A percentile compares a stretch with the other conserved stretches of the same genome.
Conservation (phyloP, 140 eudicot genomes). For the Artemisia princeps region DNA sequence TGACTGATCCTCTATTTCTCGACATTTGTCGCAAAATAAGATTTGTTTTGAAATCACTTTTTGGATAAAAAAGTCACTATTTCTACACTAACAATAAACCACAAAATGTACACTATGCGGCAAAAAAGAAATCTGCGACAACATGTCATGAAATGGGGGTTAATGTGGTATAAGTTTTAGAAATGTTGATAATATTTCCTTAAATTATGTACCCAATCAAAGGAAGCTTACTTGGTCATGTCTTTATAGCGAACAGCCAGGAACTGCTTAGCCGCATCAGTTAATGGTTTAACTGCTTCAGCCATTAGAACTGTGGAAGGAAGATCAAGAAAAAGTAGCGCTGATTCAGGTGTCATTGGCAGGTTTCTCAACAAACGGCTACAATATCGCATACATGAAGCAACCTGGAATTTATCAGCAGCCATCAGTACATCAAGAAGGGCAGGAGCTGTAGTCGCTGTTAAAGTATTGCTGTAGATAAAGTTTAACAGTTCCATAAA, state of each 20-base stretch:
- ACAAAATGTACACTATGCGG: too few species aligned
- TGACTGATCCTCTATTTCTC: too few species aligned
- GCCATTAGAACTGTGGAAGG: slow-evolving; percentile 49
- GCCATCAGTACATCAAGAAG: slow-evolving; percentile 64
- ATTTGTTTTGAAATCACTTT: too few species aligned
- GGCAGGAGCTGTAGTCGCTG: slow-evolving; percentile 40
- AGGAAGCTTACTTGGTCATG: slow-evolving; percentile 49
- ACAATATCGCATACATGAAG: slow-evolving; percentile 83
- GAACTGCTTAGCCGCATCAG: slow-evolving; percentile 59
- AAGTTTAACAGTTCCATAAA: slow-evolving; percentile 65
- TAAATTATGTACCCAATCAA: neutral
- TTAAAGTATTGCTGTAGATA: slow-evolving; percentile 54
- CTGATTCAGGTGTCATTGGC: slow-evolving; percentile 66
- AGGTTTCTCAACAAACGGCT: slow-evolving; percentile 37
- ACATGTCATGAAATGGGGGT: too few species aligned
- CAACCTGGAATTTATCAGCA: slow-evolving; percentile 75
- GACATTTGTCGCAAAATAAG: too few species aligned
- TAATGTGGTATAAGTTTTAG: neutral
- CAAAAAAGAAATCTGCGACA: too few species aligned
- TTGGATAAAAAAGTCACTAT: too few species aligned
- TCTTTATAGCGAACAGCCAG: slow-evolving; percentile 58
- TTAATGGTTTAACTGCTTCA: slow-evolving; percentile 58
- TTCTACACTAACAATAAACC: too few species aligned
- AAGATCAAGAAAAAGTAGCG: slow-evolving; percentile 60
- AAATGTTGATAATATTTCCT: neutral